A percentile compares a stretch with the other conserved stretches of the same genome.
Evolutionary conservation across 2,329 filamentous ascomycete genomes (phyloP).

Genomic region (Ramularia collo-cygni): DNA sequence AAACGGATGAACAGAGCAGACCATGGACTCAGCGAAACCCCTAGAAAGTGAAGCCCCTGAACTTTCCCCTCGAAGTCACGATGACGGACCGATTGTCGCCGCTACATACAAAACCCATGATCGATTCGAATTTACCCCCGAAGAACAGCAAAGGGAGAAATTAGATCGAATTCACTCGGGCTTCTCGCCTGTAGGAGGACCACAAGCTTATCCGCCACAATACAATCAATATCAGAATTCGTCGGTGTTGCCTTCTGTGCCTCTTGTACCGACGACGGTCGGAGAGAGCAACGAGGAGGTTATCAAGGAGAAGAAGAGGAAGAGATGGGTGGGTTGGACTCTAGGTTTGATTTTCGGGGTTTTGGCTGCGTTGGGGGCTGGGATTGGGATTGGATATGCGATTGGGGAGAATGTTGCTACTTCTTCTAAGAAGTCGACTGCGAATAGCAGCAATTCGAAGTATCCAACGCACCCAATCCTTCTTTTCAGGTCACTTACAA

Average conservation of each 20-base stretch:
- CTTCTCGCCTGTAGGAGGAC: constrained; percentile 1
- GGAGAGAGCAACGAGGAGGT: too few relatives aligned
- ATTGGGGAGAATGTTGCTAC: constrained; percentile 4
- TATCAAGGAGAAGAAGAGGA: background rate
- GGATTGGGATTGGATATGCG: constrained; percentile 7
- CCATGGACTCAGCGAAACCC: too few relatives aligned
- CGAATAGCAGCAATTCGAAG: background rate
- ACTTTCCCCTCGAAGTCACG: constrained; percentile 3
- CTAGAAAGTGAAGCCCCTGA: constrained; percentile 3
- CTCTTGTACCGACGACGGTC: too few relatives aligned
- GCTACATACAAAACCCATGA: background rate
- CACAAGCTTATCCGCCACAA: constrained; percentile 3
- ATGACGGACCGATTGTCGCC: constrained; percentile 6
- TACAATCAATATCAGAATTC: constrained; percentile 5
- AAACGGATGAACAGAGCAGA: too few relatives aligned
- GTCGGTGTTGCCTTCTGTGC: background rate
- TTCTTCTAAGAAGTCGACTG: background rate
- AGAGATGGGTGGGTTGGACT: constrained; percentile 6
- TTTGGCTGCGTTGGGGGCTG: constrained; percentile 3
- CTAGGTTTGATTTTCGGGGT: constrained; percentile 3
- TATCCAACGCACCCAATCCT: too few relatives aligned
- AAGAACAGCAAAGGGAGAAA: constrained; percentile 1
- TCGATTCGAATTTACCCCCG: constrained; percentile 4
- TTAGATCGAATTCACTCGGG: background rate
- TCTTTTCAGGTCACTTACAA: too few relatives aligned